Base-by-base conservation (phyloP, 192 early-diverging fungal species). In the Funneliformis geosporum region DNA sequence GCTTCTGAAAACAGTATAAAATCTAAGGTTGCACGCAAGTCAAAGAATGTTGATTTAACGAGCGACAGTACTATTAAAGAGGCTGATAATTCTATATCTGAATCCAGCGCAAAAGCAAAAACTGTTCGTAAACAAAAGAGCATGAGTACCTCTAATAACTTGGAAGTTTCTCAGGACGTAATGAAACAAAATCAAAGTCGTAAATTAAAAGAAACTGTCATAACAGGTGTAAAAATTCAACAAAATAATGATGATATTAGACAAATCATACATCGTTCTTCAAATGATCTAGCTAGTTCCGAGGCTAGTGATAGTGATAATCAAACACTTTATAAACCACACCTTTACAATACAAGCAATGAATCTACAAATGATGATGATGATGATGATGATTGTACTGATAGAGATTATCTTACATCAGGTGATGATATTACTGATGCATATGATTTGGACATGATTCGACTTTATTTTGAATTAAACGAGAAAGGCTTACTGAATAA, bases 381-480 rank as follows among this genome's bases (percentile, higher is more conserved):
- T 1, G 28, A 66, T 1, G 25, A 33, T 16, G 64, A 66, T 16
- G 64, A 66, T 33, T 66, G 16, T 27, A 18, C 33, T 16, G 64
- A 66, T 16, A 66, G 64, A 66, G 27, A 27, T 11, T 66, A 66
- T 27, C 64, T 66, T 66, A 66, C 64, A 33, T 33, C 64, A 27
- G 64, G 33, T 18, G 64, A 66, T 66, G 64, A 33, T 23, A 66
- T 66, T 28, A 38, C 64, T 28, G 64, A 66, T 66, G 64, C 64
- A 66, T 66, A 33, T 66, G 64, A 66, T 38, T 66, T 66, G 33
- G 64, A 66, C 4, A 66, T 66, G 64, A 66, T 66, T 33, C 25
- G 33, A 16, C 64, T 66, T 66, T 66, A 66, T 66, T 27, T 66
- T 3, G 33, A 27, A 14, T 33, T 66, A 27, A 27, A 66, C 12